Percentiles rank a stretch among this genome's conserved stretches.
Conservation (phyloP, 805 yeast genomes). For the Isabelozyma gotoi region DNA sequence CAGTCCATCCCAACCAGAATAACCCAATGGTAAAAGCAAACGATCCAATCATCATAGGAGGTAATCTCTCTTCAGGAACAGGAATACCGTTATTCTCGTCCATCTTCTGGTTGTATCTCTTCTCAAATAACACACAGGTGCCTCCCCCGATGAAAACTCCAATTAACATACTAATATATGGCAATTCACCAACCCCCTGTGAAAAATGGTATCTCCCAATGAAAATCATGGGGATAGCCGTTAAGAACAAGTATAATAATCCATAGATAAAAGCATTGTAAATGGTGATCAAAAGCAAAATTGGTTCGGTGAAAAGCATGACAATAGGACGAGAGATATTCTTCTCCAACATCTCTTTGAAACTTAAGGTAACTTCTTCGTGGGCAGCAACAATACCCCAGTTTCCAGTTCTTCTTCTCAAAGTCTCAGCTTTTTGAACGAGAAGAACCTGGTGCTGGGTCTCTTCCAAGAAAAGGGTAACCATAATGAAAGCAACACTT, state of each 20-base stretch:
- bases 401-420: constrained; percentile 40
- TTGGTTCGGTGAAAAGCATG: constrained; percentile 42
- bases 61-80: constrained; percentile 78
- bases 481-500: constrained; percentile 26
- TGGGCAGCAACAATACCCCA: constrained; percentile 41
- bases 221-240: constrained; percentile 48
- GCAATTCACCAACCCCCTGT: constrained; percentile 70
- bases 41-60: constrained; percentile 73
- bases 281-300: constrained; percentile 41
- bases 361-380: constrained; percentile 28
- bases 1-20: constrained; percentile 88
- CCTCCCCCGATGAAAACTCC: constrained; percentile 65
- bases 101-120: constrained; percentile 23
- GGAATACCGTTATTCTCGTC: constrained; percentile 35
- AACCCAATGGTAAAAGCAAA: constrained; percentile 73
- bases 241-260: constrained; percentile 43
- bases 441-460: constrained; percentile 41
- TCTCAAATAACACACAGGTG: constrained; percentile 55
- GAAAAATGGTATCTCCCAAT: constrained; percentile 54
- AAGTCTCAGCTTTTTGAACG: constrained; percentile 29
- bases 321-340: constrained; percentile 36
- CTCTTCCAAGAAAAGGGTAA: constrained; percentile 33
- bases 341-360: constrained; percentile 34
- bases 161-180: constrained; percentile 72
- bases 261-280: constrained; percentile 53